Conservation (phyloP, 345 rosid genomes). For the Schrenkiella parvula region DNA sequence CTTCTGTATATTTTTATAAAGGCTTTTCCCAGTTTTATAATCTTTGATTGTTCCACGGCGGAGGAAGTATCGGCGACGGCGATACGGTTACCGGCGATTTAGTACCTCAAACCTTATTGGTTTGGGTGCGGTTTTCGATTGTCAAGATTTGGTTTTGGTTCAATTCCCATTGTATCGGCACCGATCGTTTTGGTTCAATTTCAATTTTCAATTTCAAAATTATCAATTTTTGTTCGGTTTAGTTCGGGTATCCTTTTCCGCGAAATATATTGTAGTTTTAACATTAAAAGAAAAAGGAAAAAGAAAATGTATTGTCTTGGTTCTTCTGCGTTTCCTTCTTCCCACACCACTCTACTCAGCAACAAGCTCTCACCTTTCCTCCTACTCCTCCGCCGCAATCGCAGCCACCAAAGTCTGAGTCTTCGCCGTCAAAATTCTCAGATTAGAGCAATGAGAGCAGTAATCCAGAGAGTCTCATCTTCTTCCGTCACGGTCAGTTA, state of each 20-base stretch:
- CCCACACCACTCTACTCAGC: constrained; percentile 1
- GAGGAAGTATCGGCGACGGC: not conserved
- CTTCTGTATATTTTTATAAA: not conserved
- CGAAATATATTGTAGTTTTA: not conserved
- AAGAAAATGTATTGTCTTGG: constrained; percentile 21
- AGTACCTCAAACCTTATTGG: not conserved
- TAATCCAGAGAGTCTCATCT: constrained; percentile 74
- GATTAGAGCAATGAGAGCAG: constrained; percentile 77
- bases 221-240: constrained; percentile 2
- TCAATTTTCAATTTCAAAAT: not conserved
- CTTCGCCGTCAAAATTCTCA: constrained; percentile 18
- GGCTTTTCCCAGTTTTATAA: not conserved
- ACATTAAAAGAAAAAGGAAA: not conserved
- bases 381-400: constrained; percentile 22
- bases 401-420: not conserved
- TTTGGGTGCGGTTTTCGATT: not conserved
- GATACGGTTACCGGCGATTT: not conserved
- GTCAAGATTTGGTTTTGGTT: not conserved
- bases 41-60: not conserved
- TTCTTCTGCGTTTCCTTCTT: constrained; percentile 11
- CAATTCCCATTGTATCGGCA: not conserved
- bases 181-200: not conserved
- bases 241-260: not conserved
- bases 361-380: constrained; percentile 20
- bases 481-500: constrained; percentile 67